A percentile compares a stretch with the other conserved stretches of the same genome.
phyloP scores from a whole-genome alignment of 345 rosid species.

The Syzygium aqueum region DNA sequence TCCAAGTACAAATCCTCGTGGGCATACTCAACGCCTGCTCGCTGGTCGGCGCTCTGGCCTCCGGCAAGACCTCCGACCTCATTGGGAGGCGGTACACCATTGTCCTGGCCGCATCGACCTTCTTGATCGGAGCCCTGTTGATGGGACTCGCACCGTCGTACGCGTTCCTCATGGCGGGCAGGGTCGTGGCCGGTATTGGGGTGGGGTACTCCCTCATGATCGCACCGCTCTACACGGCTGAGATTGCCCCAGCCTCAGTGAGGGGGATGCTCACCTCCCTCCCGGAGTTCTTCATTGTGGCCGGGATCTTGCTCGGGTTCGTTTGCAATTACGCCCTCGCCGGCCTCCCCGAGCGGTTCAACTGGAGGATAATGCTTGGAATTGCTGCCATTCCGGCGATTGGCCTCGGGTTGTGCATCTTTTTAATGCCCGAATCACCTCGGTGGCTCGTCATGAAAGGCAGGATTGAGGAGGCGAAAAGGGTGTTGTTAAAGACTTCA shows the following conservation, averaged over 20 bases:
- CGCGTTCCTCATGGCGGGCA: conserved; percentile 41
- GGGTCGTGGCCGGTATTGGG: conserved; percentile 49
- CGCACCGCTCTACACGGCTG: conserved; percentile 38
- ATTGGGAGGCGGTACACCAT: conserved; percentile 51
- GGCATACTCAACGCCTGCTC: conserved; percentile 42
- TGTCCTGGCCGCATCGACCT: conserved; percentile 35
- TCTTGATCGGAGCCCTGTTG: conserved; percentile 39
- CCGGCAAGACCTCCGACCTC: conserved; percentile 50
- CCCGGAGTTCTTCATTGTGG: conserved; percentile 47
- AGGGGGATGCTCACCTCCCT: conserved; percentile 55
- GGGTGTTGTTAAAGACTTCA: conserved; percentile 27
- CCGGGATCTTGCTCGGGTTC: conserved; percentile 45
- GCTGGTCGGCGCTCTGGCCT: conserved; percentile 38
- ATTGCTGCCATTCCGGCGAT: conserved; percentile 32
- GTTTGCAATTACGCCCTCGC: conserved; percentile 29
- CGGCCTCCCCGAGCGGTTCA: conserved; percentile 20
- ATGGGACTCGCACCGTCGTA: conserved; percentile 46
- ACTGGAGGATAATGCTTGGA: conserved; percentile 51
- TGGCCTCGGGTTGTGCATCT: conserved; percentile 19
- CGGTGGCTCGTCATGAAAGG: conserved; percentile 56
- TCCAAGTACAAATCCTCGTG: conserved; percentile 39
- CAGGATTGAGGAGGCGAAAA: conserved; percentile 27
- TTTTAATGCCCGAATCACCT: conserved; percentile 47
- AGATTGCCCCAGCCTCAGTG: conserved; percentile 36
- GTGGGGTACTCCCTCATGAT: conserved; percentile 62